Evolutionary conservation across 179 eudicot species (phyloP), one percentile per base, ranked within the genome.

Genomic region (Dionaea muscipula): DNA sequence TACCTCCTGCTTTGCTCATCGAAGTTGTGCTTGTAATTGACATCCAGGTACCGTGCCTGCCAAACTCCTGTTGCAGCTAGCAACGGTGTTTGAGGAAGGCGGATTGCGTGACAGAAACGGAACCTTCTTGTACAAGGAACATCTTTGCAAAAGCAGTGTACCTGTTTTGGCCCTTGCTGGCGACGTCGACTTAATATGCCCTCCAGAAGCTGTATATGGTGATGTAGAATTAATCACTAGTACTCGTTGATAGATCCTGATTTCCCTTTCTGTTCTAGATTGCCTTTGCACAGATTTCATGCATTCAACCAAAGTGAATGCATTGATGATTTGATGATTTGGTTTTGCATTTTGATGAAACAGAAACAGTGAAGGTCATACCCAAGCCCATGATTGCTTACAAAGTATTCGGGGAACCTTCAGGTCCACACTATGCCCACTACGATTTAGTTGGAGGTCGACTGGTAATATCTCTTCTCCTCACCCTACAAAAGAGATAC

Each of bases 361-460:
- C 83, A 88, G 94, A 88, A 56, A 85, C 96, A 2, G 78, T 67
- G 40, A 88, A 80, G 82, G 75, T 69, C 59, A 62, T 85, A 43
- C 81, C 81, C 15, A 70, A 85, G 56, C 59, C 73, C 22, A 54
- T 78, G 76, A 74, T 78, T 40, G 73, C 78, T 7, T 88, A 78
- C 68, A 78, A 75, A 75, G 79, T 84, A 12, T 80, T 88, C 47
- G 91, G 96, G 47, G 79, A 80, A 57, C 77, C 78, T 11, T 72
- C 74, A 18, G 96, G 96, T 49, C 91, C 90, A 9, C 94, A 87
- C 74, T 88, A 88, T 73, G 96, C 84, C 58, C 96, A 88, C 77
- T 88, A 85, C 66, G 96, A 88, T 60, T 63, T 88, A 63, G 86
- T 85, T 35, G 96, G 87, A 55, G 81, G 94, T 26, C 80, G 72